Conservation (phyloP, 176 grass and related monocot genomes). For the Phragmites australis region DNA sequence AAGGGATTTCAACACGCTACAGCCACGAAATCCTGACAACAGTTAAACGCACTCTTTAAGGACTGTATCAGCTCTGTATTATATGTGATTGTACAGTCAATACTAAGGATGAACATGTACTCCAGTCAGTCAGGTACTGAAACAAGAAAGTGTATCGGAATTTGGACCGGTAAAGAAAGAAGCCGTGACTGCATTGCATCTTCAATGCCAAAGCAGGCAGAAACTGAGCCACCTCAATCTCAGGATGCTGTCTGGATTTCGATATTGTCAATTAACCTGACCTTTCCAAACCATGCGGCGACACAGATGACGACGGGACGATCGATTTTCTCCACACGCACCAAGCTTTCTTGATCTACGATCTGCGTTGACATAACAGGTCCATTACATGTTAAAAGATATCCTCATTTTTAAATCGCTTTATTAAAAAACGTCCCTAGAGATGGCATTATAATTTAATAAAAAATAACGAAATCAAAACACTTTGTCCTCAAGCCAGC, state of each 20-base stretch:
- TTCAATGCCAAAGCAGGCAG: not conserved
- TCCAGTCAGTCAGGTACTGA: not conserved
- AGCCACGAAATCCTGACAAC: too few relatives aligned
- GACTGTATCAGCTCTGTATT: not conserved
- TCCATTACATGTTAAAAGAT: not conserved
- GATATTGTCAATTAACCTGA: conserved; percentile 79
- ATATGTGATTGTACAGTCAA: not conserved
- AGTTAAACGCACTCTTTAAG: not conserved
- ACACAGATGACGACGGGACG: conserved; percentile 60
- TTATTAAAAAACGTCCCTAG: not conserved
- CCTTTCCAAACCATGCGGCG: conserved; percentile 78
- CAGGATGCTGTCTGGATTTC: conserved; percentile 47
- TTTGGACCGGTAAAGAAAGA: not conserved
- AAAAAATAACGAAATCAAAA: not conserved
- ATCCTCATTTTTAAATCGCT: not conserved
- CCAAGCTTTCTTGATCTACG: conserved; percentile 71
- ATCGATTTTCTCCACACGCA: conserved; percentile 45
- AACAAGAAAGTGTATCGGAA: not conserved
- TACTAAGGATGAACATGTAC: not conserved
- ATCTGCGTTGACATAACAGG: conserved; percentile 45
- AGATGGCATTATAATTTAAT: not conserved
- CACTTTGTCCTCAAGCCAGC: not conserved
- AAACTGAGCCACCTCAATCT: not conserved
- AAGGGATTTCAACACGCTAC: too few relatives aligned
- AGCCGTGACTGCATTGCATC: not conserved